Base-by-base conservation (phyloP, 2,329 filamentous ascomycete genomes). In the Aspergillus sp. region DNA sequence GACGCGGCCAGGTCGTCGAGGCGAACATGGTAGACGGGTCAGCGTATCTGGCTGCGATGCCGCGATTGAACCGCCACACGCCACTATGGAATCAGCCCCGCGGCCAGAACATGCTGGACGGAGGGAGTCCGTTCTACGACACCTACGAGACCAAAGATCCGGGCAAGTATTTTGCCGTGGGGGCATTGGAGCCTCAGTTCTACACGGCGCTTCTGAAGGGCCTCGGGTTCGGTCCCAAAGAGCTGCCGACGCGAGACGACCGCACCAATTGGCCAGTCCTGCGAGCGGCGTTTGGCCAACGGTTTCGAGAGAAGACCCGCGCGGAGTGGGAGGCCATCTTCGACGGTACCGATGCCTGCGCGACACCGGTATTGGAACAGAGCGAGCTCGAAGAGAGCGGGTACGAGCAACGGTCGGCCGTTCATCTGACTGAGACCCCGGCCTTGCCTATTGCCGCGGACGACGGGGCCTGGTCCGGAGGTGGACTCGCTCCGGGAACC, bases 1-100 rank as follows among this genome's bases (percentile, higher is more conserved):
- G 91, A 0, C 79, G 78, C 2, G 94, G 94, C 0, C 94, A 97
- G 77, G 88, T 97, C 12, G 92, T 98, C 9, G 92, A 97, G 78
- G 91, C 91, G 16, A 97, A 96, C 75, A 98, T 98, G 94, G 94
- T 97, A 12, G 94, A 98, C 77, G 94, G 94, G 9, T 86, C 85
- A 22, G 85, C 87, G 39, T 94, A 94, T 74, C 78, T 98, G 26
- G 88, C 89, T 1, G 89, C 87, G 0, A 94, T 94, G 77, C 88
- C 90, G 54, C 82, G 94, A 36, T 79, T 96, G 61, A 81, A 82
- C 29, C 80, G 82, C 62, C 87, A 88, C 71, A 87, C 81, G 6
- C 82, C 84, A 0, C 71, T 87, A 45, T 93, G 91, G 81, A 73
- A 80, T 66, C 74, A 75, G 3, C 82, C 85, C 26, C 81, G 93